Conservation (phyloP, 495 filamentous ascomycete genomes). For the Tuber borchii region DNA sequence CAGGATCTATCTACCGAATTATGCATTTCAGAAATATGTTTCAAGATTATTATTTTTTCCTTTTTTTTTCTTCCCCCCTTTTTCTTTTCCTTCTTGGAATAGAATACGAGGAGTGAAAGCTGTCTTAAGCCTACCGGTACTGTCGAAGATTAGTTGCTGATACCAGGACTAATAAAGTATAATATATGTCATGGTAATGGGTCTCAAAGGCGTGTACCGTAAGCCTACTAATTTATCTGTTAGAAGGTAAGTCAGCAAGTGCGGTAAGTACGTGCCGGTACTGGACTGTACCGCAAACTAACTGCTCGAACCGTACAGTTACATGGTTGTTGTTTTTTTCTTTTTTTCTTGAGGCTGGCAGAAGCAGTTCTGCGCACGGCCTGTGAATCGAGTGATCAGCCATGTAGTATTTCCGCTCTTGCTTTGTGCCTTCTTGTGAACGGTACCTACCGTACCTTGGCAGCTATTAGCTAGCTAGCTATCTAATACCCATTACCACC, state of each 20-base stretch:
- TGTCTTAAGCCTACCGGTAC: neutral
- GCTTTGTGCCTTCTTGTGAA: neutral
- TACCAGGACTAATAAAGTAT: neutral
- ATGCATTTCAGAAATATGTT: neutral
- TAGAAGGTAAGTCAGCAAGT: neutral
- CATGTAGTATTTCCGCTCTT: neutral
- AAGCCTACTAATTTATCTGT: neutral
- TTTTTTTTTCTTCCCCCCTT: neutral
- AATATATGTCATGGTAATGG: neutral
- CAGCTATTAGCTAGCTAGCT: neutral
- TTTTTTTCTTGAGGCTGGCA: neutral
- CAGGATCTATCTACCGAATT: neutral
- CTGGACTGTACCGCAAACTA: neutral
- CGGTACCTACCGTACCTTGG: neutral
- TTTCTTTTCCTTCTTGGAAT: neutral
- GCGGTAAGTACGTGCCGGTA: neutral
- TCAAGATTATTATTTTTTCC: neutral
- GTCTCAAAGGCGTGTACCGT: neutral
- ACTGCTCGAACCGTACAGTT: neutral
- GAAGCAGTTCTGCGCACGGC: neutral
- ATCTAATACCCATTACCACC: neutral
- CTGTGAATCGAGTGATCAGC: neutral
- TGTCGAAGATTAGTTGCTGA: neutral
- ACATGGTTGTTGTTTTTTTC: neutral
- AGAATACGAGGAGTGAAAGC: neutral